Evolutionary conservation across 495 filamentous ascomycete genomes (phyloP).

Genomic region (Penicillium nucicola): DNA sequence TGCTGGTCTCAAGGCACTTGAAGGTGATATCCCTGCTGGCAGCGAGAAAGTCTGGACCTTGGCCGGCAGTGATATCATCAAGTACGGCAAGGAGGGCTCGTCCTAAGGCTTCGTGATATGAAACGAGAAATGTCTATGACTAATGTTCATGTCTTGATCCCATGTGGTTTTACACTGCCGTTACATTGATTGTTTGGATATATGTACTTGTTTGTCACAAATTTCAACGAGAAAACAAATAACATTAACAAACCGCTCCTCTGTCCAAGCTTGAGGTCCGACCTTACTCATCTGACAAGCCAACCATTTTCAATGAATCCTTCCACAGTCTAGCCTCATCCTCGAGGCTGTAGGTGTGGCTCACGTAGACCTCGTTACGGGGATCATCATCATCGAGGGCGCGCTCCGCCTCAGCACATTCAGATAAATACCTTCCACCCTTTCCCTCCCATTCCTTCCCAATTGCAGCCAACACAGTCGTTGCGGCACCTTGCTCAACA

Average conservation of each 20-base stretch:
- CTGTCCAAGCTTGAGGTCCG: background rate
- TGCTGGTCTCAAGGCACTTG: slow-evolving; percentile 43
- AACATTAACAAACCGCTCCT: too few species aligned
- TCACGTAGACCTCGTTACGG: slow-evolving; percentile 25
- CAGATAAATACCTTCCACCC: slow-evolving; percentile 45
- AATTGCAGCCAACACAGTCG: slow-evolving; percentile 42
- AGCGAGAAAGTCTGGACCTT: slow-evolving; percentile 45
- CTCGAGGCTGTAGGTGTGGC: slow-evolving; percentile 34
- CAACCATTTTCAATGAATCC: slow-evolving; percentile 42
- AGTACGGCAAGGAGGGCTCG: slow-evolving; percentile 23
- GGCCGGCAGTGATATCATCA: slow-evolving; percentile 35
- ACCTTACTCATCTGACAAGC: slow-evolving; percentile 14
- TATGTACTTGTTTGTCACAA: too few species aligned
- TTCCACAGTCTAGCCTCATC: slow-evolving; percentile 43
- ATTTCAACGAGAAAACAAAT: too few species aligned
- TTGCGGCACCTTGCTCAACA: slow-evolving; percentile 36
- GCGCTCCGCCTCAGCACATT: slow-evolving; percentile 21
- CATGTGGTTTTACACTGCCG: background rate
- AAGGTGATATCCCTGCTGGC: slow-evolving; percentile 42
- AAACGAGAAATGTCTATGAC: background rate
- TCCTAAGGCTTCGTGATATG: background rate
- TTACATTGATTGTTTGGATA: background rate
- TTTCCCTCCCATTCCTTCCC: slow-evolving; percentile 33
- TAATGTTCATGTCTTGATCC: background rate
- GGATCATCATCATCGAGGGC: slow-evolving; percentile 7